Evolutionary conservation across 2,329 filamentous ascomycete genomes (phyloP), one percentile per base, ranked within the genome.

Genomic region (Fusarium fujikuroi): DNA sequence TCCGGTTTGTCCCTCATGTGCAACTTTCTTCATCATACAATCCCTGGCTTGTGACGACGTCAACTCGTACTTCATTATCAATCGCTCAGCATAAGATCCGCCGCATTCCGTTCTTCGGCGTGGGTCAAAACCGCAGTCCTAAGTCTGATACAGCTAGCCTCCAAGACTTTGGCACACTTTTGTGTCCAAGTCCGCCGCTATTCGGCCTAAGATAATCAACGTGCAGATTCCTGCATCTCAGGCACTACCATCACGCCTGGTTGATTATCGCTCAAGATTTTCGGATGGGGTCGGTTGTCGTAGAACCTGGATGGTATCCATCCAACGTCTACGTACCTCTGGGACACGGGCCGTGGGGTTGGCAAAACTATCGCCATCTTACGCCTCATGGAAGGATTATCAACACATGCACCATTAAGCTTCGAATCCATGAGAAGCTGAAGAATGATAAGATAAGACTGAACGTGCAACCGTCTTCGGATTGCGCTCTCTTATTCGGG

Each of bases 121-220:
- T 75, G 75, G 75, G 75, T 74, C 75, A 49, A 62, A 12, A 47
- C 15, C 47, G 44, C 23, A 23, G 28, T 60, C 64, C 75, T 77
- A 76, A 72, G 57, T 70, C 71, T 49, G 71, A 77, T 76, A 37
- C 39, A 76, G 75, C 65, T 77, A 75, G 73, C 44, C 43, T 64
- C 61, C 39, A 28, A 47, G 54, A 40, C 52, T 63, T 61, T 68
- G 54, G 63, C 47, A 63, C 56, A 73, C 50, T 66, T 72, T 61
- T 54, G 58, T 54, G 43, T 56, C 61, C 57, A 71, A 71, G 58
- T 47, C 70, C 58, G 58, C 50, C 47, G 52, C 61, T 64, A 70
- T 66, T 69, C 60, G 50, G 61, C 69, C 70, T 64, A 73, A 77
- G 76, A 77, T 77, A 77, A 77, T 76, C 76, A 77, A 77, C 70